Base-by-base conservation (phyloP, 352 stramenopile species). In the Aphanomyces cochlioides region DNA sequence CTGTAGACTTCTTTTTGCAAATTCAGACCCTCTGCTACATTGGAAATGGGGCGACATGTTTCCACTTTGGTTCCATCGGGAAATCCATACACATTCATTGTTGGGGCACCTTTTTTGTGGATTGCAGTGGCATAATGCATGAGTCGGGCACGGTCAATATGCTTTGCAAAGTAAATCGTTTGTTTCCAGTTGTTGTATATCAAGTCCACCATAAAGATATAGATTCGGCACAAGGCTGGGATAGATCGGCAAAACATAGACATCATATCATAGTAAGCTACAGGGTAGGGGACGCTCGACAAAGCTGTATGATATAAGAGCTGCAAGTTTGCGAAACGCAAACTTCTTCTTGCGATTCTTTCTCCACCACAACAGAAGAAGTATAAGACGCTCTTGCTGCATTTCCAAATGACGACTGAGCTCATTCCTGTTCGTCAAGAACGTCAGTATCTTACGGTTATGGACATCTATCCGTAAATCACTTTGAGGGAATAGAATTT, bases 11-110 rank as follows among this genome's bases (percentile, higher is more conserved):
- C n/a, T n/a, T n/a, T n/a, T n/a, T n/a, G 28, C 28, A 28, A 28
- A 28, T 28, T 28, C 28, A 28, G 28, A 28, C 28, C 28, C 28
- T 28, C 28, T 28, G 28, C 28, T 28, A 28, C 28, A 28, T 28
- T 28, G 0, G 28, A 28, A 28, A 28, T 28, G 28, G 28, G 28
- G 2, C 57, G 19, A 56, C 57, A 66, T 10, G 57, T 66, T 66
- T 66, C 57, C 2, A 66, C n/a, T 34, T 66, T 66, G 38, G 41
- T 66, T 2, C 57, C 57, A 19, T 66, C 57, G 41, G 57, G 3
- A 66, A 66, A 66, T 21, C 19, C 41, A 19, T 37, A 66, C 8
- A 66, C 57, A 66, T 66, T 66, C 47, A 3, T 38, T 34, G 47
- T n/a, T 66, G 8, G 57, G 38, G 57, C 38, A 13, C 19, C 57